Conservation (phyloP, 1,284 basidiomycete genomes). For the Microbotryum violaceum region DNA sequence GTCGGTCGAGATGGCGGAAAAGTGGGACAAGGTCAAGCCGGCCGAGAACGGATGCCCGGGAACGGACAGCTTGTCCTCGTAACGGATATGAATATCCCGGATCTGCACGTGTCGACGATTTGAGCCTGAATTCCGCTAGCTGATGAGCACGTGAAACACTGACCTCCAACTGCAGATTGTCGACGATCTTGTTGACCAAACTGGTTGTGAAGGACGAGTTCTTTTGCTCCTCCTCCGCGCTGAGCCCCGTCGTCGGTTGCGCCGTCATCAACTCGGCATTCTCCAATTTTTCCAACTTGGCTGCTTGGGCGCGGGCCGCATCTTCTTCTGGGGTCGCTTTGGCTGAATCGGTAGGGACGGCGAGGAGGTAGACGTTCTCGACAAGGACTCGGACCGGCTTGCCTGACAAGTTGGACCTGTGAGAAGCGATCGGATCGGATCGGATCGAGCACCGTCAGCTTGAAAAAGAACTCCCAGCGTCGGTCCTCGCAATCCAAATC, state of each 20-base stretch:
- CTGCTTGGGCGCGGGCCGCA: slow-evolving; percentile 67
- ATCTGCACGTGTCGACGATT: slow-evolving; percentile 4
- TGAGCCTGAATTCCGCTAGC: background rate
- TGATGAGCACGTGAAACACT: slow-evolving; percentile 5
- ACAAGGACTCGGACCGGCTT: slow-evolving; percentile 87
- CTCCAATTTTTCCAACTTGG: slow-evolving; percentile 80
- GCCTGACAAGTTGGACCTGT: slow-evolving; percentile 59
- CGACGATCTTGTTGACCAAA: slow-evolving; percentile 82
- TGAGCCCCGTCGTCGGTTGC: slow-evolving; percentile 45
- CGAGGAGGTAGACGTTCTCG: slow-evolving; percentile 91
- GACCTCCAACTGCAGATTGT: slow-evolving; percentile 93
- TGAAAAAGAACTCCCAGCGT: background rate
- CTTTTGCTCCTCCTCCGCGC: slow-evolving; percentile 60
- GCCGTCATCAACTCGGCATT: slow-evolving; percentile 79
- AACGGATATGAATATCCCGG: slow-evolving; percentile 89
- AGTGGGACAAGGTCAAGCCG: slow-evolving; percentile 84
- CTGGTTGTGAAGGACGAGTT: slow-evolving; percentile 75
- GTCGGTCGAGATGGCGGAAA: slow-evolving; percentile 90
- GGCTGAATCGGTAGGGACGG: slow-evolving; percentile 69
- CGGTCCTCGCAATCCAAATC: background rate
- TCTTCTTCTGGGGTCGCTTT: slow-evolving; percentile 75
- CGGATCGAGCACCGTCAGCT: background rate
- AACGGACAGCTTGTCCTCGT: slow-evolving; percentile 90
- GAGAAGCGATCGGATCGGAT: background rate
- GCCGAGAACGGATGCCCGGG: slow-evolving; percentile 95